Evolutionary conservation across 2,329 filamentous ascomycete species (phyloP), one percentile per base, ranked within the genome.

Genomic region (Emergomyces orientalis): DNA sequence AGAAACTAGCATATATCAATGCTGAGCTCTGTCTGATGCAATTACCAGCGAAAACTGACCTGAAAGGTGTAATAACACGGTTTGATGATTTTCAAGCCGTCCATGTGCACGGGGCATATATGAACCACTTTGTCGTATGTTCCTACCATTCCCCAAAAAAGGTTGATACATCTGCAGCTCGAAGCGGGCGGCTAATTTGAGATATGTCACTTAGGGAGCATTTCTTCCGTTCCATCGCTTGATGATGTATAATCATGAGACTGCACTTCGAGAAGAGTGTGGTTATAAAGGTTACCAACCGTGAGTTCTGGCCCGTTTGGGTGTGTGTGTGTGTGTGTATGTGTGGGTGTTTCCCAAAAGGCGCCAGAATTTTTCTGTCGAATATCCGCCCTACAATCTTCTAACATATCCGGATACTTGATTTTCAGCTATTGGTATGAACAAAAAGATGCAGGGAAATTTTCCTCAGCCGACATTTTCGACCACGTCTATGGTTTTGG

Each of bases 191-290:
- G 55, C 55, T 41, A 43, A 57, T 57, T 39, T 25, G 11, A 1
- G n/a, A 27, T 57, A 27, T 57, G 22, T 25, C 22, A 27, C 14
- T 14, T 41, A 63, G 61, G 61, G 61, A 13, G 55, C 61, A 22
- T 63, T 63, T 27, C 56, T 63, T 51, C 61, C 61, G 17, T 63
- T 57, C 37, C 61, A 63, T 60, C 61, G 61, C 4, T 60, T 59
- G 25, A 32, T 63, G 27, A 43, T 59, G 30, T 52, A 56, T n/a
- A 32, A 25, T 25, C 61, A 63, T 14, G 61, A 63, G 45, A 25
- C 27, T 52, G 25, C 55, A 19, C 61, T 63, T 39, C 61, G 61
- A 22, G 37, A 59, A 43, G 61, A 63, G 34, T 63, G 61, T 32
- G 61, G 56, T n/a, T 59, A 63, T 60, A 39, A 51, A 25, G 61